Evolutionary conservation across 495 filamentous ascomycete genomes (phyloP), one percentile per base, ranked within the genome.

Genomic region (Penicillium ucsense): DNA sequence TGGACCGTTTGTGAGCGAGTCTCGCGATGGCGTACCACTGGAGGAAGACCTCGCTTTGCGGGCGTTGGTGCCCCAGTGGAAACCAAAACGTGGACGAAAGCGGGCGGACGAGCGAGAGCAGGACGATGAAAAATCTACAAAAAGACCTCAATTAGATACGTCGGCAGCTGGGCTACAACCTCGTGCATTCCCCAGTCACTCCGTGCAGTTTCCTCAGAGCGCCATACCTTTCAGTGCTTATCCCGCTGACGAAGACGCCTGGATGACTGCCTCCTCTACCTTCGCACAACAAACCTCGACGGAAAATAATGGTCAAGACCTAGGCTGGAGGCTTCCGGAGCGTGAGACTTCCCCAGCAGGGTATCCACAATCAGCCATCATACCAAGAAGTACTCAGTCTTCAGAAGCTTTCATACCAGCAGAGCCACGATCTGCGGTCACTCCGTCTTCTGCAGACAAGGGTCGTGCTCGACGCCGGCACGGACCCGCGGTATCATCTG

Each of bases 1-100:
- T 4, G 71, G 77, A 40, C 74, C 79, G 41, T 72, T 82, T 5
- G 76, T 81, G 9, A 81, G 84, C 1, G 73, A 76, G 20, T 81
- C 77, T 20, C 81, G 92, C 35, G 92, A 96, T 59, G 90, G 89
- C 20, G 91, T 98, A 2, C 76, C 85, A 3, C 64, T 88, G 5
- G 91, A 96, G 67, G 92, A 96, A 61, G 92, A 98, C 59, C 80
- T 96, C 47, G 92, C 91, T 3, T 73, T 98, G 28, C 77, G 92
- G 35, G 89, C 92, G 30, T 73, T 98, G 8, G 75, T 95, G 35
- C 91, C 92, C 20, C 85, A 94, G 52, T 90, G 88, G 60, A 83
- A 88, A 54, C 92, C 92, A 1, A 91, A 94, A 54, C 79, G 91
- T 37, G 92, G 92, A 20, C 77, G 90, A 48, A 85, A 86, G 55